These are phyloP conservation scores for Hygrophila difformis DNA, from an alignment of 257 asterid genomes.

Conservation along the genomic window DNA sequence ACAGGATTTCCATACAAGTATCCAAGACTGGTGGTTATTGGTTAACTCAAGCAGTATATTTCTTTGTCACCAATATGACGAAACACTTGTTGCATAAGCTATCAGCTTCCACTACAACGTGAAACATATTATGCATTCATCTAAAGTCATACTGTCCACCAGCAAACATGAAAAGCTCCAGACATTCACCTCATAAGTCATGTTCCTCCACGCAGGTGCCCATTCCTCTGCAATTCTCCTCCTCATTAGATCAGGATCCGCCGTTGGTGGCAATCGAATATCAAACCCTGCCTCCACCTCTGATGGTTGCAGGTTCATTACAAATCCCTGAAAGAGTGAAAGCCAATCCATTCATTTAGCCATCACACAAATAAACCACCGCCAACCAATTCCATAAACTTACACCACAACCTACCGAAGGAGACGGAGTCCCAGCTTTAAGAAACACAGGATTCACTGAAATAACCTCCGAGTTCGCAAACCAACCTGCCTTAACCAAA, in stretches of 20 bases:
- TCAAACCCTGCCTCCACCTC: conserved; percentile 93
- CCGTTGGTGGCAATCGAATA: conserved; percentile 77
- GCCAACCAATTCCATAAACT: conserved; percentile 3
- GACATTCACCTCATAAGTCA: conserved; percentile 59
- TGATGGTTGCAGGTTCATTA: conserved; percentile 95
- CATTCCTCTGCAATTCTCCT: conserved; percentile 74
- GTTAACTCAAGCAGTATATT: too few species aligned
- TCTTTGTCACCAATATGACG: neutral
- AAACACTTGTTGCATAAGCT: neutral
- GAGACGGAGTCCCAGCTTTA: conserved; percentile 73
- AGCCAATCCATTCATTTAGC: conserved; percentile 15
- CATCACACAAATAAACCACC: conserved; percentile 11
- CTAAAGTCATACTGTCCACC: too few species aligned
- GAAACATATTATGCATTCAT: neutral
- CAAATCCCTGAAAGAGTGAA: conserved; percentile 73
- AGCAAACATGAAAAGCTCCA: too few species aligned
- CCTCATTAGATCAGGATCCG: conserved; percentile 59
- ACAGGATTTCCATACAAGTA: neutral
- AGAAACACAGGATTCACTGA: conserved; percentile 79
- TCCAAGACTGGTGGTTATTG: neutral
- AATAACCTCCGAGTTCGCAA: conserved; percentile 67
- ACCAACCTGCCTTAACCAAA: conserved; percentile 64
- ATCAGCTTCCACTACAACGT: neutral
- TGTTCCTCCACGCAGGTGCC: conserved; percentile 92
- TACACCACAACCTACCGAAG: conserved; percentile 34